Percentiles rank a stretch among this genome's conserved stretches.
phyloP scores from a whole-genome alignment of 164 flowering plant genomes.

The Paratinospora sagittata region DNA sequence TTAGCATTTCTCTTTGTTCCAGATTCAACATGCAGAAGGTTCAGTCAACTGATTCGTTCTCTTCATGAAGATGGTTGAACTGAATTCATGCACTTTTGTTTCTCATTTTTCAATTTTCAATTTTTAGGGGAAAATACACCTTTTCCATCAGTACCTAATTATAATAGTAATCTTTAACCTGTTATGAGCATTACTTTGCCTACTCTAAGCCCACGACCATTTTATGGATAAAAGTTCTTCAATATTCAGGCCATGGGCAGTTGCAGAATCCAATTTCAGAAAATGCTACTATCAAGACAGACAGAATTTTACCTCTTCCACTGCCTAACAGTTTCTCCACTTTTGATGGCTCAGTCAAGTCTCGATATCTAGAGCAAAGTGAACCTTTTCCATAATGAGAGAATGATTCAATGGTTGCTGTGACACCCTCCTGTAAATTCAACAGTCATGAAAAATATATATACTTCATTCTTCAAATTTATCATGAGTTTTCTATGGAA shows the following conservation, averaged over 20 bases:
- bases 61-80: neutral
- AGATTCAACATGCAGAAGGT: neutral
- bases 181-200: neutral
- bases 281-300: neutral
- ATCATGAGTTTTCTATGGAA: neutral
- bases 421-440: slow-evolving; percentile 62
- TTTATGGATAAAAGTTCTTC: slow-evolving; percentile 1
- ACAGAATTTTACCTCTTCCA: slow-evolving; percentile 25
- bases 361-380: slow-evolving; percentile 18
- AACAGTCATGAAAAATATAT: slow-evolving; percentile 18
- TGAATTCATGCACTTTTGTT: neutral
- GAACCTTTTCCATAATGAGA: slow-evolving; percentile 42
- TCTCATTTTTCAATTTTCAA: neutral
- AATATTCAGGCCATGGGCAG: neutral
- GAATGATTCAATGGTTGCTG: slow-evolving; percentile 47
- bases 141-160: neutral
- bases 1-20: no score
- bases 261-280: no score
- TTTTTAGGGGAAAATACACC: neutral
- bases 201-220: neutral
- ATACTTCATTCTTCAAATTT: neutral
- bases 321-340: slow-evolving; percentile 39
- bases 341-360: slow-evolving; percentile 39
- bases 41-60: neutral
- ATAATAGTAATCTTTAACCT: neutral